These are phyloP conservation scores for Trichodelitschia bisporula DNA, from an alignment of 495 filamentous ascomycete genomes.

Conservation along the genomic window DNA sequence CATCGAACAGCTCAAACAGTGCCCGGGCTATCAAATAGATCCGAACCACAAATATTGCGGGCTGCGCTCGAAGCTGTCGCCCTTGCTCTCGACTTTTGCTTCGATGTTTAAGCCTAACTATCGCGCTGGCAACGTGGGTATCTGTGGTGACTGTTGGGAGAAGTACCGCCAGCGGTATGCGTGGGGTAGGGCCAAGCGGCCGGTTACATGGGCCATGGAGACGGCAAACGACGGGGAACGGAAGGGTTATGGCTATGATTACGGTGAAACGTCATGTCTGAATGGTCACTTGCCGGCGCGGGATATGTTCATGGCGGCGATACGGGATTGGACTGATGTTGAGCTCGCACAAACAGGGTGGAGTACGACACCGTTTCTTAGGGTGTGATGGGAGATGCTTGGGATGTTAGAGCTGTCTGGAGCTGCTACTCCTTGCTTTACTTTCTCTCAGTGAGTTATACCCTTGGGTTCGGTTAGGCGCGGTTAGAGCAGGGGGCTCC, in stretches of 20 bases:
- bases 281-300: slow-evolving; percentile 12
- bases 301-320: slow-evolving; percentile 29
- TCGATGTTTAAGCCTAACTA: slow-evolving; percentile 4
- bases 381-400: too few relatives aligned
- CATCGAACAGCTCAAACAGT: slow-evolving; percentile 30
- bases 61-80: slow-evolving; percentile 36
- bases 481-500: too few relatives aligned
- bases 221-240: neutral
- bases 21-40: slow-evolving; percentile 60
- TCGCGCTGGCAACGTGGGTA: slow-evolving; percentile 16
- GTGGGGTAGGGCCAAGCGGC: slow-evolving; percentile 15
- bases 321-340: slow-evolving; percentile 30
- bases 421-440: too few relatives aligned
- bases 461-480: too few relatives aligned
- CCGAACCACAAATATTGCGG: slow-evolving; percentile 56
- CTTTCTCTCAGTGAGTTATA: too few relatives aligned
- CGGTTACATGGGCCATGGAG: slow-evolving; percentile 13
- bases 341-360: too few relatives aligned
- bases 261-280: slow-evolving; percentile 6
- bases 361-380: too few relatives aligned
- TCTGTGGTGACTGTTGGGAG: slow-evolving; percentile 23
- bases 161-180: slow-evolving; percentile 9
- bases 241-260: neutral
- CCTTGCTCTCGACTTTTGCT: slow-evolving; percentile 42
- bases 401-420: too few relatives aligned